These are phyloP conservation scores for Solanum chiquidenum DNA, from an alignment of 257 asterid species.

Conservation along the genomic window DNA sequence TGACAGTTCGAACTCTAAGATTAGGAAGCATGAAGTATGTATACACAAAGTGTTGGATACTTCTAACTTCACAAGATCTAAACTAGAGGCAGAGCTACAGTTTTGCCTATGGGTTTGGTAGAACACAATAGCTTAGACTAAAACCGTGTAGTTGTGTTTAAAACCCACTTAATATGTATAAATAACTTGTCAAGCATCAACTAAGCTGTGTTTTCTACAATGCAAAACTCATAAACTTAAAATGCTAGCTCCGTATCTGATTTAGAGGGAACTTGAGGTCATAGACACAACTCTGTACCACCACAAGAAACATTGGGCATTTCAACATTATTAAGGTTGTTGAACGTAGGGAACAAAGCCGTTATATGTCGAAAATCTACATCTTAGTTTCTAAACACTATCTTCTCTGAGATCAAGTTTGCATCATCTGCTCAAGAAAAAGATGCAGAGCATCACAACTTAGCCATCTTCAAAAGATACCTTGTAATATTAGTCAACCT, in stretches of 20 bases:
- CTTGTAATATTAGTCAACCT: not conserved
- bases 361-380: not conserved
- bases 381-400: not conserved
- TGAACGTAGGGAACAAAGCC: not conserved
- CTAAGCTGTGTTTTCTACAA: not conserved
- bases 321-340: not conserved
- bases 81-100: no score
- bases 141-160: not conserved
- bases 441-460: not conserved
- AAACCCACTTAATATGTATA: not conserved
- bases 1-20: not conserved
- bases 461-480: not conserved
- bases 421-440: not conserved
- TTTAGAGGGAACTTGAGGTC: not conserved
- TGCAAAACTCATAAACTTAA: not conserved
- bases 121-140: not conserved
- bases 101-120: not conserved
- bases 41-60: no score
- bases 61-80: no score
- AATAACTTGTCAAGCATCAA: not conserved
- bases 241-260: not conserved
- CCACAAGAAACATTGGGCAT: not conserved
- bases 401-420: not conserved
- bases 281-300: not conserved
- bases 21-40: not conserved